Evolutionary conservation across 164 flowering plant species (phyloP), one percentile per base, ranked within the genome.

Genomic region (Magnolia officinalis): DNA sequence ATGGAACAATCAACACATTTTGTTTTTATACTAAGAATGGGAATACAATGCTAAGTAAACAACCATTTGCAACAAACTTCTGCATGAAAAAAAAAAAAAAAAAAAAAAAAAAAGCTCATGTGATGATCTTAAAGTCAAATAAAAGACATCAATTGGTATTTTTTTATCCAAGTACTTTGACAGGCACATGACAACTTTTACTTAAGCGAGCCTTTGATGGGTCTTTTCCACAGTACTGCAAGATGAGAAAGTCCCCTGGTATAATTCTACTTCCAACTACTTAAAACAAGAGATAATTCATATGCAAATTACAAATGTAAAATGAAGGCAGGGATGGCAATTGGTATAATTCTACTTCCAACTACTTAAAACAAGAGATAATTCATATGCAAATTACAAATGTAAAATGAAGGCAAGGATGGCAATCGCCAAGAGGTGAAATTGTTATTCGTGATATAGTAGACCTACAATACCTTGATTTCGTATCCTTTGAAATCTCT

Each of bases 221-320:
- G 92, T 95, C 86, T 85, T 96, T 82, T 94, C 99, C 73, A 87
- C 89, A 66, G 81, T 78, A 87, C 97, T 96, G 95, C 78, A 88
- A 81, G 71, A 83, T 19, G 73, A 51, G 14, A 70, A 74, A 77
- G 72, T 16, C 7, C 24, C 11, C 29, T 20, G 61, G 49, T 26
- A 80, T 19, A 51, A 61, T 67, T 21, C 5, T 45, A 8, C 52
- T 50, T n/a, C 50, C 23, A 20, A 9, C 64, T 26, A 6, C 1
- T 19, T 13, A 66, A 74, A 14, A 67, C 45, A 52, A 77, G 19
- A 67, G 29, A 71, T 8, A 50, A 19, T 74, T 18, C 68, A 63
- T 10, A 72, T 2, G 18, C 21, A 50, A 58, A 75, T 24, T 58
- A 55, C 63, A 20, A 45, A 74, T 61, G 71, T 2, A 75, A 72